phyloP scores from a whole-genome alignment of 257 asterid genomes.

The Petrea volubilis region DNA sequence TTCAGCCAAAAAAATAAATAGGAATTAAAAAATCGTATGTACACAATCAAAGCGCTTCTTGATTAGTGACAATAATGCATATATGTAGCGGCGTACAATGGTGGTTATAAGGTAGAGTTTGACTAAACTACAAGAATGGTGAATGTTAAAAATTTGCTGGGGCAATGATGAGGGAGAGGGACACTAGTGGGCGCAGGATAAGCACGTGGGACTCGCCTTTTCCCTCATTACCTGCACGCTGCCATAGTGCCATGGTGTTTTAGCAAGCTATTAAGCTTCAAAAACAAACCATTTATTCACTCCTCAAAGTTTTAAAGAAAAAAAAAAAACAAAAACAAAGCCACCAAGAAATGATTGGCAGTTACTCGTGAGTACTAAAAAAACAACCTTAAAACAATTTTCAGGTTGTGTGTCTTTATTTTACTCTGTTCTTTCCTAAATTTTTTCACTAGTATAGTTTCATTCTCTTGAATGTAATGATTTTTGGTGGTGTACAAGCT shows the following conservation, averaged over 20 bases:
- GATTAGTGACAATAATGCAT: constrained; percentile 13
- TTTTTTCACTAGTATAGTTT: not conserved
- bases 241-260: constrained; percentile 54
- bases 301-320: not conserved
- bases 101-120: constrained; percentile 22
- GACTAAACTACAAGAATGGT: constrained; percentile 34
- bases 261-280: constrained; percentile 8
- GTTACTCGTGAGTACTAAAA: constrained; percentile 37
- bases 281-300: not conserved
- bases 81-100: constrained; percentile 44
- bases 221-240: constrained; percentile 74
- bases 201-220: constrained; percentile 71
- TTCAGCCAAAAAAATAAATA: no score
- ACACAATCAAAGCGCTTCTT: not conserved
- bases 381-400: constrained; percentile 40
- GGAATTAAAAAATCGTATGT: not conserved
- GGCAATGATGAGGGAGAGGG: constrained; percentile 65
- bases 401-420: constrained; percentile 33
- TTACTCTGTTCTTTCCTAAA: constrained; percentile 24
- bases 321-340: constrained; percentile 5
- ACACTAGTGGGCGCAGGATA: constrained; percentile 57
- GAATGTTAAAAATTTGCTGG: constrained; percentile 26
- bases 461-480: not conserved
- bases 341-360: constrained; percentile 49
- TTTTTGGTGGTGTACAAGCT: constrained; percentile 20